Conservation (phyloP, 768 basidiomycete genomes). For the Collybia nuda region DNA sequence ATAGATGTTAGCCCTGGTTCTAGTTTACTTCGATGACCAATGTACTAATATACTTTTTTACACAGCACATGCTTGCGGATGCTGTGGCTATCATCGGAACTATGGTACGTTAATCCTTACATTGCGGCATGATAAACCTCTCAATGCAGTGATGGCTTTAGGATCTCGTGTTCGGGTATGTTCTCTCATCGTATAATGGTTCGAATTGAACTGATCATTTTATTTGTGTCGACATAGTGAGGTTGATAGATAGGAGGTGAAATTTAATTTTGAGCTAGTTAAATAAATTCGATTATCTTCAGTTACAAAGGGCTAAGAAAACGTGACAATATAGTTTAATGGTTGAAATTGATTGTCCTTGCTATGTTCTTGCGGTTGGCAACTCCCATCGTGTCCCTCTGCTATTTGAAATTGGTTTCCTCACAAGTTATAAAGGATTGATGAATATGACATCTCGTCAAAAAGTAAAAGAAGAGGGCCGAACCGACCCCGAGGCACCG, state of each 20-base stretch:
- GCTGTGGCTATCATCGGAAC: slow-evolving; percentile 98
- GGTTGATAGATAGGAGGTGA: slow-evolving; percentile 18
- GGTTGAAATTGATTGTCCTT: too few species aligned
- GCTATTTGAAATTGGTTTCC: too few species aligned
- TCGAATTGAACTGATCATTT: not conserved
- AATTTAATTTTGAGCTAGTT: too few species aligned
- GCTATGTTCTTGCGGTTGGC: too few species aligned
- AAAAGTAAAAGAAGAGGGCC: too few species aligned
- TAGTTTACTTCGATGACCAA: not conserved
- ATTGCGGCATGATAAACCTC: slow-evolving; percentile 8
- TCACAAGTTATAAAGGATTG: too few species aligned
- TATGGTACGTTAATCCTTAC: slow-evolving; percentile 59
- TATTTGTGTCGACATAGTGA: slow-evolving; percentile 13
- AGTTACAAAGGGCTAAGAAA: too few species aligned
- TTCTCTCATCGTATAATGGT: slow-evolving; percentile 17
- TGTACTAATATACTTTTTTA: slow-evolving; percentile 13
- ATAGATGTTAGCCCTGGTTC: slow-evolving; percentile 40
- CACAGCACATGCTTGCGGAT: slow-evolving; percentile 85
- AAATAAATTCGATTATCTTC: too few species aligned
- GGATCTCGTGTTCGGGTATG: slow-evolving; percentile 94
- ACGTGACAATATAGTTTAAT: too few species aligned
- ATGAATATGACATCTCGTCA: too few species aligned
- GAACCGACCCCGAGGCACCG: too few species aligned
- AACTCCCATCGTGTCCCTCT: too few species aligned
- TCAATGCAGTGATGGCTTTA: slow-evolving; percentile 18